Conservation (phyloP, 495 filamentous ascomycete genomes). For the Tuber indicum region DNA sequence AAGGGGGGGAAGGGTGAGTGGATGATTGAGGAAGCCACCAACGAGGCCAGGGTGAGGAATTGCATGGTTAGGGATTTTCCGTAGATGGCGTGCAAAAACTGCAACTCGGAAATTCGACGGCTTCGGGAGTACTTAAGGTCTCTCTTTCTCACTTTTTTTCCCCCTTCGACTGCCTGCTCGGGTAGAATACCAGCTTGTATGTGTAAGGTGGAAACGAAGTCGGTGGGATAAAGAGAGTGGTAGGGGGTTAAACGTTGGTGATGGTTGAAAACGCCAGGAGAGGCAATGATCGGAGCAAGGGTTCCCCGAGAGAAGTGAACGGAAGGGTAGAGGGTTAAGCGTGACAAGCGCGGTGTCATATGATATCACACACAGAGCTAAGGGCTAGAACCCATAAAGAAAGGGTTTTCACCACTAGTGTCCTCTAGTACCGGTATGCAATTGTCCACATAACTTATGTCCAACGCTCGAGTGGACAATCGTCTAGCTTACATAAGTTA, state of each 20-base stretch:
- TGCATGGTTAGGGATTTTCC: not conserved
- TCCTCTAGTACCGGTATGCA: no score
- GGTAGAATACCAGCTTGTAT: not conserved
- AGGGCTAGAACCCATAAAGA: no score
- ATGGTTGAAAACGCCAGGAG: no score
- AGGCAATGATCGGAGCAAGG: no score
- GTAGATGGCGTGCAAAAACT: not conserved
- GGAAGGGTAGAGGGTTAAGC: no score
- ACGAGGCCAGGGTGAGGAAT: not conserved
- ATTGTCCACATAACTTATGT: no score
- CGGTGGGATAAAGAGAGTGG: not conserved
- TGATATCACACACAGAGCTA: no score
- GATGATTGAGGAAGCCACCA: not conserved
- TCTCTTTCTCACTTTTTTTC: not conserved
- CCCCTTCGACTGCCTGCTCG: not conserved
- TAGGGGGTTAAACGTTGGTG: not conserved
- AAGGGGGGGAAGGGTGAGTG: not conserved
- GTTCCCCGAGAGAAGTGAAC: no score
- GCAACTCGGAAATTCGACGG: not conserved
- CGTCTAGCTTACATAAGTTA: no score
- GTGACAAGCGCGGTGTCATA: no score
- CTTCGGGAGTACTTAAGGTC: not conserved
- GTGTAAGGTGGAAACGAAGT: not conserved
- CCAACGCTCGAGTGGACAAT: no score
- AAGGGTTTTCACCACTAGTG: no score